Conservation (phyloP, 1,284 basidiomycete species). For the Trichosporon inkin region DNA sequence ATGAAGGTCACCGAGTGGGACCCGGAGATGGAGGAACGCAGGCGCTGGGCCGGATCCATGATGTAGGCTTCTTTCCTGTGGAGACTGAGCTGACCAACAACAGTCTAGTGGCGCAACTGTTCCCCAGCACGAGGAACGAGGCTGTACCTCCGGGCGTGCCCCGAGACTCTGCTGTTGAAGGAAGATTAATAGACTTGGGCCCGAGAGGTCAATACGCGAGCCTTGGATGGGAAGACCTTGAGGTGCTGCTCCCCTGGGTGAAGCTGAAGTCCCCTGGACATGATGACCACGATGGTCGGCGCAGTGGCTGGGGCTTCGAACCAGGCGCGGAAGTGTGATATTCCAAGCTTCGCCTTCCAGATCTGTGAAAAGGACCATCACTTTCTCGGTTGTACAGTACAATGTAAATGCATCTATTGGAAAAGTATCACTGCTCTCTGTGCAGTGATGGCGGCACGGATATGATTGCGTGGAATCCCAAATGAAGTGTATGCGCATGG, state of each 20-base stretch:
- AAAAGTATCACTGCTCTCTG: neutral
- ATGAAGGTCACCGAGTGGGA: constrained; percentile 38
- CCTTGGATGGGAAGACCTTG: constrained; percentile 46
- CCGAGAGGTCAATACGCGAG: constrained; percentile 45
- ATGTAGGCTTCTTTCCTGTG: constrained; percentile 28
- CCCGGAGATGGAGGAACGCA: constrained; percentile 19
- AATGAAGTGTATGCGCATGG: constrained; percentile 13
- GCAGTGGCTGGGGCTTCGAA: constrained; percentile 39
- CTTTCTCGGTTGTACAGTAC: constrained; percentile 10
- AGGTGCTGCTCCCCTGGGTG: constrained; percentile 41
- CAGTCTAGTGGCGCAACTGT: constrained; percentile 43
- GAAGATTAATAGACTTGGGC: constrained; percentile 35
- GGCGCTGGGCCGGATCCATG: constrained; percentile 48
- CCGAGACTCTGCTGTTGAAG: constrained; percentile 29
- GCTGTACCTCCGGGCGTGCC: constrained; percentile 28
- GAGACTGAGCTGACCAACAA: constrained; percentile 8
- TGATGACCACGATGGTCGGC: constrained; percentile 28
- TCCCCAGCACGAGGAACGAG: constrained; percentile 25
- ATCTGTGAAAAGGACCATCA: neutral
- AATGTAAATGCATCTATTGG: constrained; percentile 1
- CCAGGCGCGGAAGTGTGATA: constrained; percentile 4
- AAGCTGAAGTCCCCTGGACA: constrained; percentile 33
- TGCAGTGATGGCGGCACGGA: neutral
- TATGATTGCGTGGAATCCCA: neutral
- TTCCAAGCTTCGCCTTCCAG: neutral